Base-by-base conservation (phyloP, 2,329 filamentous ascomycete genomes). In the Apiospora hydei region DNA sequence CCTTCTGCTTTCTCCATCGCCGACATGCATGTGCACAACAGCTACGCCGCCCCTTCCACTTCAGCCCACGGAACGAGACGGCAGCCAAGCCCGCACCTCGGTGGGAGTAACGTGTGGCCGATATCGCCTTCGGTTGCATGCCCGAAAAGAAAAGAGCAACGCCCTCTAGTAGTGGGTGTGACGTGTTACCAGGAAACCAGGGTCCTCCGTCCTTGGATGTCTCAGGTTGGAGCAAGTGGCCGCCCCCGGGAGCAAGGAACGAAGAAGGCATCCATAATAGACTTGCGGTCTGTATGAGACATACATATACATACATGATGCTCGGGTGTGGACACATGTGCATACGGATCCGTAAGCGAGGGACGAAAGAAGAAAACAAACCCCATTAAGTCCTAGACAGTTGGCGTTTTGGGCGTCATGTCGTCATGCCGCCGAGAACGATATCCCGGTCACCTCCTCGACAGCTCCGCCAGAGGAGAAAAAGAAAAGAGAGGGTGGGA, bases 261-360 rank as follows among this genome's bases (percentile, higher is more conserved):
- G 5, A 53, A 14, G 24, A 30, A 26, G 14, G 10, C 41, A 43
- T 10, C 16, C 26, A 30, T 57, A 30, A 26, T 53, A 30, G 51
- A 53, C 51, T 53, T 53, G 24, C 53, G 53, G 53, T 61, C 30
- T 61, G 53, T 21, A 61, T 61, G 53, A 61, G 53, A 61, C 53
- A 61, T 53, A 16, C 49, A 53, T 57, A 30, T 30, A 30, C 3
- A 30, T 30, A 30, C 34, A 8, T 38, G 26, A 53, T 30, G 46
- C 46, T n/a, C 21, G 3, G 16, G 30, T 11, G 30, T 61, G 53
- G 30, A 61, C 26, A 57, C 24, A 21, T 26, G 4, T 21, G 18
- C 53, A 18, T 30, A 21, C 41, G 5, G 16, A 38, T 61, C 26
- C 34, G 26, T 38, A 61, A 61, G 30, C 53, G 53, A n/a, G 53